Conservation (phyloP, 2,329 filamentous ascomycete genomes). For the Herpomyces periplanetae region DNA sequence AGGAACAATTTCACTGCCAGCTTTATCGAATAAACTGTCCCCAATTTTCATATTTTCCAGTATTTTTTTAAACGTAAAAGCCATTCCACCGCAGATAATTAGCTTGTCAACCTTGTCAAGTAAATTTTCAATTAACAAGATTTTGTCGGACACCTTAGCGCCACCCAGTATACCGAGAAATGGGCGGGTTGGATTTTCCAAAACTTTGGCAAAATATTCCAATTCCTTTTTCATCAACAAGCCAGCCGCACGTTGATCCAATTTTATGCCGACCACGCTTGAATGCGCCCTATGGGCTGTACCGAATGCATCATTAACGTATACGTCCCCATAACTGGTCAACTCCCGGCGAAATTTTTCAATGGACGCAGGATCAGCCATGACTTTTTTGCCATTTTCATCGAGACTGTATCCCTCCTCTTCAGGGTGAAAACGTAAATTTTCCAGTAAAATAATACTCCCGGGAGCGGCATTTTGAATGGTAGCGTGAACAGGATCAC, state of each 20-base stretch:
- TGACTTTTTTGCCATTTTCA: conserved; percentile 74
- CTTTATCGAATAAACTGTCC: conserved; percentile 64
- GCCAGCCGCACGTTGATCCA: conserved; percentile 81
- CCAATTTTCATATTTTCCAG: conserved; percentile 63
- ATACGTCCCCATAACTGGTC: conserved; percentile 75
- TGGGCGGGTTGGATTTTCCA: conserved; percentile 63
- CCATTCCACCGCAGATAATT: conserved; percentile 89
- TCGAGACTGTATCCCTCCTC: conserved; percentile 92
- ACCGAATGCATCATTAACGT: conserved; percentile 96
- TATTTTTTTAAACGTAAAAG: conserved; percentile 99
- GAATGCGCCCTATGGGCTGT: conserved; percentile 94
- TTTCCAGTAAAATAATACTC: conserved; percentile 66
- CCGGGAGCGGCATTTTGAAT: conserved; percentile 48
- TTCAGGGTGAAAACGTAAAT: conserved; percentile 88
- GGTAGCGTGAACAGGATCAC: conserved; percentile 50
- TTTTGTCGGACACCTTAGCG: conserved; percentile 97
- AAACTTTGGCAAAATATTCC: conserved; percentile 90
- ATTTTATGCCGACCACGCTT: conserved; percentile 87
- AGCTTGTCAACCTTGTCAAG: conserved; percentile 90
- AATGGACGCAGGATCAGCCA: conserved; percentile 76
- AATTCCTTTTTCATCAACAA: conserved; percentile 99
- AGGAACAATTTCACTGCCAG: conserved; percentile 58
- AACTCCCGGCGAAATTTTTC: conserved; percentile 76
- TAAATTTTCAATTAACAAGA: conserved; percentile 94
- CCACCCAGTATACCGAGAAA: conserved; percentile 96